phyloP scores from a whole-genome alignment of 108 stramenopile genomes.

The Schizochytrium sp. region DNA sequence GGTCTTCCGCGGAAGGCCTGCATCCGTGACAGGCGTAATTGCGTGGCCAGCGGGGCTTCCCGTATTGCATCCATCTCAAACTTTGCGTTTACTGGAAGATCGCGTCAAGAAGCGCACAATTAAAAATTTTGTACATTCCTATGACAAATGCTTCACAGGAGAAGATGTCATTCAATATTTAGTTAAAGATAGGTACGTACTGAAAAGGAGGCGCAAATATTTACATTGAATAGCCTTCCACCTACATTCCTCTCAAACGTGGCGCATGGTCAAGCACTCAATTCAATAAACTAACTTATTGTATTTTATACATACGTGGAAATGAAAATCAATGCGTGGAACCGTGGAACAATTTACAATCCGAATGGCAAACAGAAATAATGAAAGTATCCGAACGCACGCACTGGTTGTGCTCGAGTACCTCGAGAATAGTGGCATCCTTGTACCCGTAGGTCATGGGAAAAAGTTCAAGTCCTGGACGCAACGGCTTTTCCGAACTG shows the following conservation, averaged over 20 bases:
- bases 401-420: slow-evolving; percentile 36
- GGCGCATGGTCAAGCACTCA: not conserved
- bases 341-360: not conserved
- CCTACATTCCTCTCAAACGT: not conserved
- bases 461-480: slow-evolving; percentile 28
- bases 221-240: not conserved
- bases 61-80: not conserved
- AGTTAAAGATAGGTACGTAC: not conserved
- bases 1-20: not conserved
- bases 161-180: slow-evolving; percentile 55
- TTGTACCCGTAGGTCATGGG: not conserved
- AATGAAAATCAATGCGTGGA: no score
- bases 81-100: not conserved
- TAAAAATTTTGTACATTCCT: slow-evolving; percentile 24
- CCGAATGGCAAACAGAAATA: not conserved
- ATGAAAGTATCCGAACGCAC: not conserved
- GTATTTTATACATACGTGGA: no score
- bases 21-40: not conserved
- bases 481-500: not conserved
- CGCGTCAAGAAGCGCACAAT: slow-evolving; percentile 1
- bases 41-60: slow-evolving; percentile 15
- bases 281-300: not conserved
- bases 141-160: not conserved
- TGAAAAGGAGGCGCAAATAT: not conserved
- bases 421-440: not conserved